A percentile compares a stretch with the other conserved stretches of the same genome.
These are phyloP conservation scores for Aethionema arabicum DNA, from an alignment of 345 rosid species.

Conservation along the genomic window DNA sequence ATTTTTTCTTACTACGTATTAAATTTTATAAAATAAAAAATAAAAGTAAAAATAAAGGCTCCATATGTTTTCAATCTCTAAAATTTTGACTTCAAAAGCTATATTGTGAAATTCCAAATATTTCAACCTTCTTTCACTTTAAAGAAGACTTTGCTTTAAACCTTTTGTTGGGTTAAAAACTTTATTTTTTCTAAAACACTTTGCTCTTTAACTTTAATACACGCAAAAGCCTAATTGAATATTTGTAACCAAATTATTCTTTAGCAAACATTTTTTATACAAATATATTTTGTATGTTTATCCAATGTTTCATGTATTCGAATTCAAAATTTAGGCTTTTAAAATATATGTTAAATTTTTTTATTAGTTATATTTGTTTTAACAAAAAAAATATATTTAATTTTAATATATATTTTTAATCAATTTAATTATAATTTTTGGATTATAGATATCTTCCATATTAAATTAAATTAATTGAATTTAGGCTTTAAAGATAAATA, in stretches of 20 bases:
- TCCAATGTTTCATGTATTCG: not conserved
- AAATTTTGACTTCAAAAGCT: constrained; percentile 55
- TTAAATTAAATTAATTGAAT: too few species aligned
- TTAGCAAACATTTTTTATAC: constrained; percentile 5
- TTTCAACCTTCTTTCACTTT: constrained; percentile 38
- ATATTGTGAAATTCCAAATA: constrained; percentile 23
- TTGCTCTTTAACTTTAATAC: constrained; percentile 3
- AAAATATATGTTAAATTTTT: too few species aligned
- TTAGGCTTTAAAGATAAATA: too few species aligned
- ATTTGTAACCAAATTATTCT: not conserved
- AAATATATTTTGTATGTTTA: not conserved
- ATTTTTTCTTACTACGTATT: too few species aligned
- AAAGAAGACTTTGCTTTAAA: constrained; percentile 26
- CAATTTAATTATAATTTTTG: too few species aligned
- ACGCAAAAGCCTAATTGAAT: not conserved
- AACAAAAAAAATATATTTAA: too few species aligned
- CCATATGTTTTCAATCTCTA: constrained; percentile 19
- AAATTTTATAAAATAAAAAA: too few species aligned
- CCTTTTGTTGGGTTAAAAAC: not conserved
- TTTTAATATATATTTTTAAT: too few species aligned
- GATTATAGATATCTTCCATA: too few species aligned
- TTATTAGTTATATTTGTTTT: too few species aligned
- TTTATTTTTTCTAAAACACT: not conserved
- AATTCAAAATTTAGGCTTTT: not conserved
- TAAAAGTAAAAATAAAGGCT: too few species aligned